phyloP scores from a whole-genome alignment of 345 rosid species.

The Viola odorata region DNA sequence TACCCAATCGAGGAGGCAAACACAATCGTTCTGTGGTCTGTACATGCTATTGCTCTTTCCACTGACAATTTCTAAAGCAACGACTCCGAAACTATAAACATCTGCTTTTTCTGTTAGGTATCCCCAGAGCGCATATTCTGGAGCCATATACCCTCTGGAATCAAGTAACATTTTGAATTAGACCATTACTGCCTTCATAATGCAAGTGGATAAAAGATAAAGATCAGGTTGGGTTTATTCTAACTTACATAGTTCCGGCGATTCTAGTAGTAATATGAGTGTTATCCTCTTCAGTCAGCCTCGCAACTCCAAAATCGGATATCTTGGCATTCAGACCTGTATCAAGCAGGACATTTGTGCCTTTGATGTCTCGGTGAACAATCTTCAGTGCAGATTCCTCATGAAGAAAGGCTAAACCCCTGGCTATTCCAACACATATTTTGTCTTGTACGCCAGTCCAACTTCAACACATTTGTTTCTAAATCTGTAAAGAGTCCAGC shows the following conservation, averaged over 20 bases:
- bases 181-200: not conserved
- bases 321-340: slow-evolving; percentile 57
- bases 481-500: slow-evolving; percentile 21
- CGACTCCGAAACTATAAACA: slow-evolving; percentile 87
- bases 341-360: slow-evolving; percentile 66
- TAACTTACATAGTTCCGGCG: slow-evolving; percentile 61
- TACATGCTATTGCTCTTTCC: slow-evolving; percentile 94
- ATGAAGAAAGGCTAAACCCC: slow-evolving; percentile 55
- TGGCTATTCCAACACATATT: slow-evolving; percentile 47
- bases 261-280: slow-evolving; percentile 69
- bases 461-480: slow-evolving; percentile 33
- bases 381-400: slow-evolving; percentile 69
- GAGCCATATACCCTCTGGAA: slow-evolving; percentile 95
- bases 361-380: slow-evolving; percentile 69
- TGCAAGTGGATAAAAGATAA: not conserved
- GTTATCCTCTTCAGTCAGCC: slow-evolving; percentile 67
- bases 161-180: not conserved
- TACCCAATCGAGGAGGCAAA: slow-evolving; percentile 94
- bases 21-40: slow-evolving; percentile 89
- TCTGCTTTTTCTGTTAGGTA: slow-evolving; percentile 93
- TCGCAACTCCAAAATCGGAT: slow-evolving; percentile 67
- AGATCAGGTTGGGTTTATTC: not conserved
- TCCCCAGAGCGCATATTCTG: slow-evolving; percentile 97
- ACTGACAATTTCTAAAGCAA: slow-evolving; percentile 72
- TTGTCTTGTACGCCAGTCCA: slow-evolving; percentile 57